Conservation (phyloP, 1,284 basidiomycete species). For the Puccinia hordei region DNA sequence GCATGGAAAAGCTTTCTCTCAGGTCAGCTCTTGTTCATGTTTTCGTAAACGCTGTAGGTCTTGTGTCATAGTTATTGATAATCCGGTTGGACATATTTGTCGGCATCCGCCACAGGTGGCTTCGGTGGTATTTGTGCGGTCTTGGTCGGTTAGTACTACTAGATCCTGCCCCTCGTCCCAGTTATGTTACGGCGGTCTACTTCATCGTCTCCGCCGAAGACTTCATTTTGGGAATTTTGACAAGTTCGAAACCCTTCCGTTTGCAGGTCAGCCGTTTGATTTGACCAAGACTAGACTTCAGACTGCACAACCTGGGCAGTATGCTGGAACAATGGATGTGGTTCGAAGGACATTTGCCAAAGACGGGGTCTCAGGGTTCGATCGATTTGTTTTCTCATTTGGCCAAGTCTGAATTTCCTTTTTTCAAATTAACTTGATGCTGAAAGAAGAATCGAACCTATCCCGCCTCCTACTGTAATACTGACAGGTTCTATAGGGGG, state of each 20-base stretch:
- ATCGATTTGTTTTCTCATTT: slow-evolving; percentile 4
- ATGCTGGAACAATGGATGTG: slow-evolving; percentile 90
- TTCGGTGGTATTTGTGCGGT: slow-evolving; percentile 85
- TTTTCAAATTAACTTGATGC: background rate
- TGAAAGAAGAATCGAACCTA: background rate
- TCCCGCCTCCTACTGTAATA: background rate
- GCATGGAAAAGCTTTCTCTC: slow-evolving; percentile 50
- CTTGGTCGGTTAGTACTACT: slow-evolving; percentile 72
- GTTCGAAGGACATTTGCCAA: slow-evolving; percentile 83
- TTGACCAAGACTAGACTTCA: slow-evolving; percentile 78
- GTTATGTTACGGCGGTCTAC: background rate
- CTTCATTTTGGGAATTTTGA: background rate
- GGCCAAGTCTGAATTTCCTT: background rate
- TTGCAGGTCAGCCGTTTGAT: slow-evolving; percentile 90
- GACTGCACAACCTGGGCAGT: slow-evolving; percentile 84
- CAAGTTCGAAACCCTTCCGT: background rate
- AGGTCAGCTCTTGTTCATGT: slow-evolving; percentile 18
- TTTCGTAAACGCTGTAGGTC: background rate
- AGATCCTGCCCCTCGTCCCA: background rate
- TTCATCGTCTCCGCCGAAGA: slow-evolving; percentile 1
- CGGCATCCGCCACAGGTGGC: slow-evolving; percentile 77
- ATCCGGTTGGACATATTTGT: slow-evolving; percentile 64
- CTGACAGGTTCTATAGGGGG: slow-evolving; percentile 81
- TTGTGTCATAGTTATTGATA: background rate
- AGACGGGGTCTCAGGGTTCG: slow-evolving; percentile 85